Conservation (phyloP, 805 yeast species). For the Kodamaea hsintzibuensis region DNA sequence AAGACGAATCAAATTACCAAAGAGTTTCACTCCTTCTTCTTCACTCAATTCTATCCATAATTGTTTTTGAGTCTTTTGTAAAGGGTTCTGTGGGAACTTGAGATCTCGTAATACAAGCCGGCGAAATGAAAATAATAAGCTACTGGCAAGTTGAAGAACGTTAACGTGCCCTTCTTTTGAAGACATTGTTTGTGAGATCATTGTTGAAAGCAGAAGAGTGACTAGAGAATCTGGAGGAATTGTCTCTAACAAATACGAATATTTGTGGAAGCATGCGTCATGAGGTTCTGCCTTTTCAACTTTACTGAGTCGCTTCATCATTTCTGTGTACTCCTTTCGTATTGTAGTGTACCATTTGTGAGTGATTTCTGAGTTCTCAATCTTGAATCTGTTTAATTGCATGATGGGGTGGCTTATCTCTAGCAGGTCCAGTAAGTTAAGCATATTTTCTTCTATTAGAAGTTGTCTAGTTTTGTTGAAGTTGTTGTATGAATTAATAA, state of each 20-base stretch:
- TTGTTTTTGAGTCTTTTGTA: not conserved
- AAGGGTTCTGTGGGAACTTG: not conserved
- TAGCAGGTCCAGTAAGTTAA: conserved; percentile 17
- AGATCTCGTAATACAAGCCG: not conserved
- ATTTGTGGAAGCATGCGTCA: not conserved
- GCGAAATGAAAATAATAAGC: conserved; percentile 13
- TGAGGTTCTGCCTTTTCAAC: not conserved
- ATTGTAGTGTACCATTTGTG: conserved; percentile 15
- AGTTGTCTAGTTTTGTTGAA: conserved; percentile 28
- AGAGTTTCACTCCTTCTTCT: conserved; percentile 21
- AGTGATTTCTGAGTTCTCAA: conserved; percentile 12
- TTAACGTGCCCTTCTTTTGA: conserved; percentile 17
- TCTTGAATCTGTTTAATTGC: conserved; percentile 7
- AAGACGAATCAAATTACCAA: conserved; percentile 18
- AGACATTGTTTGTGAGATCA: conserved; percentile 9
- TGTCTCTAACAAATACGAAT: conserved; percentile 5
- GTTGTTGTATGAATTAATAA: conserved; percentile 24
- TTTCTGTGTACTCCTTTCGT: conserved; percentile 8
- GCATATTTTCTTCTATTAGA: conserved; percentile 27
- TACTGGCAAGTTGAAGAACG: conserved; percentile 18
- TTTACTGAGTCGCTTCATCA: conserved; percentile 6
- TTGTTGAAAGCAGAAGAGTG: conserved; percentile 7
- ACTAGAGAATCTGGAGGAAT: conserved; percentile 5
- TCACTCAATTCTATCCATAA: conserved; percentile 8
- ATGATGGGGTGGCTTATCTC: conserved; percentile 2